A percentile compares a stretch with the other conserved stretches of the same genome.
Conservation (phyloP, 2,329 filamentous ascomycete species). For the Exophiala sp. region DNA sequence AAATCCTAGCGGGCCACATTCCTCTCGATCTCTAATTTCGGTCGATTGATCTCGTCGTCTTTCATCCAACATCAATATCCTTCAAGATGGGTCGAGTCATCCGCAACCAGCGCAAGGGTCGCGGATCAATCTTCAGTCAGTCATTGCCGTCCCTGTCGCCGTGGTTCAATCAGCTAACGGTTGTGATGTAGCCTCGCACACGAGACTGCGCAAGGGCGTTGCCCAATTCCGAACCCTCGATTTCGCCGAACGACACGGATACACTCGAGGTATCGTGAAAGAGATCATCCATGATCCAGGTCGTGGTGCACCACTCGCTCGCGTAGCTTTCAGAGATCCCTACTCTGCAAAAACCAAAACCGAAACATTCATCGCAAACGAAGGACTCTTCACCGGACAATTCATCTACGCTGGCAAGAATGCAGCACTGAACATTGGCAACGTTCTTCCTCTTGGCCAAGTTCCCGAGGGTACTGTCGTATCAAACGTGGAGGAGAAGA, state of each 20-base stretch:
- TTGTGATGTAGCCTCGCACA: slow-evolving; percentile 62
- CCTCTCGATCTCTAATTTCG: not conserved
- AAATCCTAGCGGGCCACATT: no score
- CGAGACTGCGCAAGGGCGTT: slow-evolving; percentile 89
- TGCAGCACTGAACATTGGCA: slow-evolving; percentile 92
- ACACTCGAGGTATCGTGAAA: slow-evolving; percentile 95
- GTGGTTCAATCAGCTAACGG: not conserved
- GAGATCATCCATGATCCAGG: slow-evolving; percentile 99
- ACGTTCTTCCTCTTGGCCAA: slow-evolving; percentile 89
- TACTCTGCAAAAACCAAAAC: slow-evolving; percentile 97
- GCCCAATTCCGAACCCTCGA: slow-evolving; percentile 97
- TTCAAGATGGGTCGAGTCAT: slow-evolving; percentile 65
- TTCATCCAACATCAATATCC: slow-evolving; percentile 4
- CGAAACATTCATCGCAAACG: slow-evolving; percentile 99
- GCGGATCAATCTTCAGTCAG: slow-evolving; percentile 71
- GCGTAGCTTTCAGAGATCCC: slow-evolving; percentile 94
- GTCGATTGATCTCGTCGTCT: slow-evolving; percentile 1
- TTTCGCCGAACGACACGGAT: slow-evolving; percentile 94
- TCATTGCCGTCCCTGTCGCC: not conserved
- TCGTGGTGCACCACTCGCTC: slow-evolving; percentile 95
- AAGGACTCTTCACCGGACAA: slow-evolving; percentile 99
- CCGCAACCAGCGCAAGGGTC: slow-evolving; percentile 73
- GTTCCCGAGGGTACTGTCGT: slow-evolving; percentile 99
- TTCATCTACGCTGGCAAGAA: slow-evolving; percentile 99
- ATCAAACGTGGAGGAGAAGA: slow-evolving; percentile 99